phyloP scores from a whole-genome alignment of 2,329 filamentous ascomycete species.

The Zymoseptoria ardabiliae region DNA sequence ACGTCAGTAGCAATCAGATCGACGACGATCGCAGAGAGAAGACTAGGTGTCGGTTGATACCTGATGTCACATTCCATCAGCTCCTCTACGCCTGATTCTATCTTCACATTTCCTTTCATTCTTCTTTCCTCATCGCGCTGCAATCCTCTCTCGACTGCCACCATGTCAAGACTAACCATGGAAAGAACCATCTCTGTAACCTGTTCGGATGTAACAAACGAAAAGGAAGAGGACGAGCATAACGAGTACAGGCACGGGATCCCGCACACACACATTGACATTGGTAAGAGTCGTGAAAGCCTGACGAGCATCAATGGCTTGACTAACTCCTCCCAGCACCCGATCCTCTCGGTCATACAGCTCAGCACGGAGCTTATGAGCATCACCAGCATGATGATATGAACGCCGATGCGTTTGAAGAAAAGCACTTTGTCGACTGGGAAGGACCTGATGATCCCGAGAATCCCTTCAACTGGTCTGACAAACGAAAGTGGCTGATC shows the following conservation, averaged over 20 bases:
- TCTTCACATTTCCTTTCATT: not conserved
- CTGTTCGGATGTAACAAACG: not conserved
- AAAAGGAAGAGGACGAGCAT: not conserved
- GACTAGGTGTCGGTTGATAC: not conserved
- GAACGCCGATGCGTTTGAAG: not conserved
- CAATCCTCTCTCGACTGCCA: not conserved
- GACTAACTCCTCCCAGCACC: not conserved
- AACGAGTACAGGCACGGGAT: not conserved
- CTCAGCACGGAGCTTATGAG: not conserved
- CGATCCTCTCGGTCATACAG: not conserved
- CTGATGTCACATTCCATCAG: not conserved
- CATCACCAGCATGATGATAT: not conserved
- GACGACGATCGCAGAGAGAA: not conserved
- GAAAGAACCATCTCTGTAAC: not conserved
- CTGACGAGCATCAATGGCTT: not conserved
- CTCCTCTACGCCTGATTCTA: not conserved
- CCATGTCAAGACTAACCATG: not conserved
- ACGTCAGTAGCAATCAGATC: not conserved
- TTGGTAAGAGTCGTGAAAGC: not conserved
- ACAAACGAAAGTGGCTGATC: constrained; percentile 22
- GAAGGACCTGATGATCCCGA: constrained; percentile 18
- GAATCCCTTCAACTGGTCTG: constrained; percentile 26
- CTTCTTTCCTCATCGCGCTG: not conserved
- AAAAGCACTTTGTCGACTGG: constrained; percentile 12
- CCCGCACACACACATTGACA: not conserved